phyloP scores from a whole-genome alignment of 306 rosid genomes.

The Echinosophora koreensis region DNA sequence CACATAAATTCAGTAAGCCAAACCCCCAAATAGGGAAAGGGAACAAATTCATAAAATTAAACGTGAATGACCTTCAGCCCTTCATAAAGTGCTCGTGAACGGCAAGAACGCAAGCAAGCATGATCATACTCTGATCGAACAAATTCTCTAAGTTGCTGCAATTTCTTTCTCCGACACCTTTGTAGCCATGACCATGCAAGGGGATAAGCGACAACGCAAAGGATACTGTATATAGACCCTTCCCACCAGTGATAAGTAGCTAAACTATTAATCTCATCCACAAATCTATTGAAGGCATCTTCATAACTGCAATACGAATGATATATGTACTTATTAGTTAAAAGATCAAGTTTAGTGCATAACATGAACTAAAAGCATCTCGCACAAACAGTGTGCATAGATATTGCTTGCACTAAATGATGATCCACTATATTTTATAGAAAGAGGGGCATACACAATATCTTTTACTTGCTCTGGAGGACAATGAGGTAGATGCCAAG shows the following conservation, averaged over 20 bases:
- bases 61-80: slow-evolving; percentile 80
- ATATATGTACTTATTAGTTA: slow-evolving; percentile 37
- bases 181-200: slow-evolving; percentile 99
- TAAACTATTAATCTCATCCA: slow-evolving; percentile 87
- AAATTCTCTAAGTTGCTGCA: slow-evolving; percentile 88
- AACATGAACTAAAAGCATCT: slow-evolving; percentile 38
- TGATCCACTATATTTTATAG: slow-evolving; percentile 48
- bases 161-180: slow-evolving; percentile 78
- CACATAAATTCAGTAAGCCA: slow-evolving; percentile 14
- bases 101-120: slow-evolving; percentile 92
- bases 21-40: slow-evolving; percentile 3
- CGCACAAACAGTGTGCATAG: slow-evolving; percentile 17
- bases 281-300: slow-evolving; percentile 93
- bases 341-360: slow-evolving; percentile 21
- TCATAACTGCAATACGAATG: slow-evolving; percentile 75
- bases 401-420: slow-evolving; percentile 25
- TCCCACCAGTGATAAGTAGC: slow-evolving; percentile 99
- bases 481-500: slow-evolving; percentile 96
- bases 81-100: slow-evolving; percentile 98
- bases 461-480: slow-evolving; percentile 96
- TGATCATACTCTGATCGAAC: slow-evolving; percentile 98
- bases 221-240: slow-evolving; percentile 90
- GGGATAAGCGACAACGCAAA: slow-evolving; percentile 80
- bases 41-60: slow-evolving; percentile 39
- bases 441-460: slow-evolving; percentile 76